Evolutionary conservation across 2,329 filamentous ascomycete genomes (phyloP).

Genomic region (Orbilia oligospora): DNA sequence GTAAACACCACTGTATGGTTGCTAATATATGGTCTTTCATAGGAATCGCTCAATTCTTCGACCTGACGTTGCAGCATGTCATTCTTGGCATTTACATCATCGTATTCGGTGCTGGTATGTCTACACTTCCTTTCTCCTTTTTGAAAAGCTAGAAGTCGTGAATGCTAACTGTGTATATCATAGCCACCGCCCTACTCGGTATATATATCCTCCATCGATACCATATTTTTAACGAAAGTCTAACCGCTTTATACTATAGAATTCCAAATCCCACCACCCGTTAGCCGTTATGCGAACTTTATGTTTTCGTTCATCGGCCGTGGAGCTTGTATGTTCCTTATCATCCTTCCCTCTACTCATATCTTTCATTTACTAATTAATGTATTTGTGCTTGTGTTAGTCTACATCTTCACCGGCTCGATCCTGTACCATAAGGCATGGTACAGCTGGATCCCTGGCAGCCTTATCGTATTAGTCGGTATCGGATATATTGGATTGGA

Average conservation of each 20-base stretch:
- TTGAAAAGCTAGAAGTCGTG: neutral
- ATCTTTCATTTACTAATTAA: neutral
- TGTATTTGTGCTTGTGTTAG: conserved; percentile 70
- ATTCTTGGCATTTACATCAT: conserved; percentile 90
- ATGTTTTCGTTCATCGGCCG: conserved; percentile 97
- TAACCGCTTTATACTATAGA: conserved; percentile 70
- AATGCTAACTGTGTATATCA: conserved; percentile 5
- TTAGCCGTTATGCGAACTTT: conserved; percentile 95
- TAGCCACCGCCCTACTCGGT: conserved; percentile 66
- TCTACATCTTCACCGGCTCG: conserved; percentile 95
- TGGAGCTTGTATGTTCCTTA: conserved; percentile 82
- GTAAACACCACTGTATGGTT: too few species aligned
- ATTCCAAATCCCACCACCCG: conserved; percentile 93
- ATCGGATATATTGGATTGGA: conserved; percentile 82
- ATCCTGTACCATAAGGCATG: conserved; percentile 80
- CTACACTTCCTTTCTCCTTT: conserved; percentile 11
- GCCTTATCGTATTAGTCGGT: conserved; percentile 82
- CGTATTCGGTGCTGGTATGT: conserved; percentile 85
- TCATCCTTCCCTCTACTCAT: conserved; percentile 12
- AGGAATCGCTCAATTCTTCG: conserved; percentile 69
- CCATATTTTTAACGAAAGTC: neutral
- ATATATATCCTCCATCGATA: conserved; percentile 53
- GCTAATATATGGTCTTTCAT: conserved; percentile 62
- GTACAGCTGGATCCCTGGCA: conserved; percentile 81
- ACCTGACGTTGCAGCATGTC: conserved; percentile 69